These are phyloP conservation scores for Cydonia oblonga DNA, from an alignment of 331 rosid species.

Conservation along the genomic window DNA sequence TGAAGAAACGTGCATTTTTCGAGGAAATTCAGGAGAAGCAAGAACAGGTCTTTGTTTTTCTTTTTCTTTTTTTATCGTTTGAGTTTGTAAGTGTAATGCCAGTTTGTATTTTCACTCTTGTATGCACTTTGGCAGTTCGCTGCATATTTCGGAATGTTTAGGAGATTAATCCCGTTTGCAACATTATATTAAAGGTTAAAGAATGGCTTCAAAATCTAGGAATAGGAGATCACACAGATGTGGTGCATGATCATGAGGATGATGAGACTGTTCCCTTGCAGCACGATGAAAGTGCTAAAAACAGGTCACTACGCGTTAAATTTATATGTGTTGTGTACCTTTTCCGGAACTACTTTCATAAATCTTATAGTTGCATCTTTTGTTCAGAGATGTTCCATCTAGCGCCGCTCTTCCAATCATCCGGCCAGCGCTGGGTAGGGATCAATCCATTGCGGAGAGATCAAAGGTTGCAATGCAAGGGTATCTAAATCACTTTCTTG, in stretches of 20 bases:
- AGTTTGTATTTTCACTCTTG: neutral
- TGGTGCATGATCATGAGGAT: conserved; percentile 76
- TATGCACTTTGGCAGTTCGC: conserved; percentile 25
- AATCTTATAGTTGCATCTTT: conserved; percentile 23
- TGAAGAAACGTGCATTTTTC: conserved; percentile 79
- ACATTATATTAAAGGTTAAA: conserved; percentile 94
- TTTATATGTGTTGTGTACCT: neutral
- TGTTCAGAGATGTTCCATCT: conserved; percentile 93
- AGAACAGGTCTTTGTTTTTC: conserved; percentile 56
- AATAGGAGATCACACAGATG: conserved; percentile 68
- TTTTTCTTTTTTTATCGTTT: neutral
- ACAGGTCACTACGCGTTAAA: conserved; percentile 38
- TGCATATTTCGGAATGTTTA: conserved; percentile 33
- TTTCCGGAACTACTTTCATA: conserved; percentile 13
- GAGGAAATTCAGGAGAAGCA: conserved; percentile 96
- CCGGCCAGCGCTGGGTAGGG: conserved; percentile 94
- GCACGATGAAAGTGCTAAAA: conserved; percentile 61
- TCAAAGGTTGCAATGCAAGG: conserved; percentile 96
- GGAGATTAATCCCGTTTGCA: conserved; percentile 64
- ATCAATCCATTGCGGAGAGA: conserved; percentile 81
- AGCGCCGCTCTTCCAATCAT: conserved; percentile 93
- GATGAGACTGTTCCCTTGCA: conserved; percentile 66
- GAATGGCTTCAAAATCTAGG: conserved; percentile 99
- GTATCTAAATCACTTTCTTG: conserved; percentile 88
- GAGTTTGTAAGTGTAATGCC: neutral